phyloP scores from a whole-genome alignment of 495 filamentous ascomycete genomes.

The Aspergillus sclerotiicarbonarius region DNA sequence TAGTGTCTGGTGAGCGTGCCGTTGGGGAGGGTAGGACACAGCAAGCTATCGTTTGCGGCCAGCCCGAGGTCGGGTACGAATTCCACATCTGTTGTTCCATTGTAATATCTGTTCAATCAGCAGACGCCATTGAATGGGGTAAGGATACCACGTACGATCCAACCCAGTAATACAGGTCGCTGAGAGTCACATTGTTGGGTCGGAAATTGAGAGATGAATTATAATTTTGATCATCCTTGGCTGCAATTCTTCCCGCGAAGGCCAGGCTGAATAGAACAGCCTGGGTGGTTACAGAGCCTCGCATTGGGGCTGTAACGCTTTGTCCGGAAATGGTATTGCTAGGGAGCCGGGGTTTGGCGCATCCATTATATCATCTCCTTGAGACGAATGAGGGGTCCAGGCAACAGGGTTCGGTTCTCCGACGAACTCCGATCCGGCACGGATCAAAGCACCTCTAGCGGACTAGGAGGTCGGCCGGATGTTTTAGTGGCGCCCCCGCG shows the following conservation, averaged over 20 bases:
- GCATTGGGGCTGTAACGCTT: neutral
- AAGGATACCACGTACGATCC: neutral
- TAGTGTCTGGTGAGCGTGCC: neutral
- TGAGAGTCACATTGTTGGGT: slow-evolving; percentile 1
- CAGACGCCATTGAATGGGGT: too few species aligned
- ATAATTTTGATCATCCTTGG: neutral
- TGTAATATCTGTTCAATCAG: neutral
- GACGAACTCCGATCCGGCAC: too few species aligned
- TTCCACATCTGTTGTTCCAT: neutral
- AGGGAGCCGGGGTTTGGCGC: too few species aligned
- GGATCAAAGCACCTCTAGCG: too few species aligned
- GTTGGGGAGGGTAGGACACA: neutral
- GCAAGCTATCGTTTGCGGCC: neutral
- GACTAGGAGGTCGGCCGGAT: too few species aligned
- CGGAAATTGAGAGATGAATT: neutral
- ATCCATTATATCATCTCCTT: neutral
- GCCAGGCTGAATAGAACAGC: neutral
- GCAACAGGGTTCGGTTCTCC: too few species aligned
- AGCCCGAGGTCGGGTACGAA: neutral
- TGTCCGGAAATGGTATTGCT: too few species aligned
- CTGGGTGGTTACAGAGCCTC: neutral
- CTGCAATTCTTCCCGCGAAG: neutral
- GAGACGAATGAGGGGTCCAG: neutral
- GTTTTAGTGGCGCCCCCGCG: too few species aligned
- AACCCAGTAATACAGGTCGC: slow-evolving; percentile 2